phyloP scores from a whole-genome alignment of 176 grass and related monocot species.

The Guadua angustifolia region DNA sequence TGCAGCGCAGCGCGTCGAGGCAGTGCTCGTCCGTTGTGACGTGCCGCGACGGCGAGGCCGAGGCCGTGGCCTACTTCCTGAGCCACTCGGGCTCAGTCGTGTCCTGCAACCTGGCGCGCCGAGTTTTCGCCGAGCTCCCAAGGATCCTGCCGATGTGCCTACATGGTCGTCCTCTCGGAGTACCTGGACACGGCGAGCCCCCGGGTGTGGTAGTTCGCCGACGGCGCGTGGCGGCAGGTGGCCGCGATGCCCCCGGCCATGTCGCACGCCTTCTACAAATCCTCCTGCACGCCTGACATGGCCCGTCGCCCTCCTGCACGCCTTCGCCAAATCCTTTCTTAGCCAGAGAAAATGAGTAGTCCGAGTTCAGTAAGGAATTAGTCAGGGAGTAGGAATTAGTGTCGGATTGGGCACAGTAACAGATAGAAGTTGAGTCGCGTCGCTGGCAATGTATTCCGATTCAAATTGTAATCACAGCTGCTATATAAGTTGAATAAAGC shows the following conservation, averaged over 20 bases:
- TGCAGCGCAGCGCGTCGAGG: slow-evolving; percentile 65
- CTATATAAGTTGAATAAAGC: no score
- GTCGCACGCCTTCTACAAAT: slow-evolving; percentile 67
- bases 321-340: no score
- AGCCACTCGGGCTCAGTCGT: slow-evolving; percentile 65
- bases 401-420: no score
- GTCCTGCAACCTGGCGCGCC: slow-evolving; percentile 60
- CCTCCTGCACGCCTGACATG: no score
- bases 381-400: no score
- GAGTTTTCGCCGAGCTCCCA: slow-evolving; percentile 64
- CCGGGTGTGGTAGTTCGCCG: slow-evolving; percentile 69
- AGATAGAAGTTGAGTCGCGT: no score
- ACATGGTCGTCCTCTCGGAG: slow-evolving; percentile 80
- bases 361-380: no score
- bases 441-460: no score
- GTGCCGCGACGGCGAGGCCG: slow-evolving; percentile 24
- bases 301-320: no score
- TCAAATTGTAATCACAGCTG: no score
- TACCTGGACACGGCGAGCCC: slow-evolving; percentile 75
- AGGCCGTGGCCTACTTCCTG: slow-evolving; percentile 71
- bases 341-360: no score
- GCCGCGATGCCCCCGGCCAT: slow-evolving; percentile 83
- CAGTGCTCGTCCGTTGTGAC: slow-evolving; percentile 69
- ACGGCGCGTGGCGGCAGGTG: slow-evolving; percentile 64
- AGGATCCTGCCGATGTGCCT: slow-evolving; percentile 60